phyloP scores from a whole-genome alignment of 164 flowering plant species.

The Paratinospora sagittata region DNA sequence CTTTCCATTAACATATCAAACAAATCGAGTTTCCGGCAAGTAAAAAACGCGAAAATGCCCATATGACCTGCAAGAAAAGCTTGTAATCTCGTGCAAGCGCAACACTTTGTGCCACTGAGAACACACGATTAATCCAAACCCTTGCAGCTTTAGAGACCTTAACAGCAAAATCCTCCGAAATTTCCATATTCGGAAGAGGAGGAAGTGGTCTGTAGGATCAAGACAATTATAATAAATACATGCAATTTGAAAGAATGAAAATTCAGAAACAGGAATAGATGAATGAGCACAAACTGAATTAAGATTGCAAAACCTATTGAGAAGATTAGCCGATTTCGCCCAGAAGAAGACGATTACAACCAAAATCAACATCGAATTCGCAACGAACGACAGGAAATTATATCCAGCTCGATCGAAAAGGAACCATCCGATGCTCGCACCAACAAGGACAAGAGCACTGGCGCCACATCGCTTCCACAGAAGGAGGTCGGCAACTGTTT shows the following conservation, averaged over 20 bases:
- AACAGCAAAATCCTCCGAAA: conserved; percentile 51
- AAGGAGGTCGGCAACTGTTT: conserved; percentile 73
- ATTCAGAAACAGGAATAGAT: neutral
- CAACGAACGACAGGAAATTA: conserved; percentile 39
- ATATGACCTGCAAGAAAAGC: conserved; percentile 50
- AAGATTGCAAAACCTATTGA: conserved; percentile 58
- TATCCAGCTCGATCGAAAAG: conserved; percentile 65
- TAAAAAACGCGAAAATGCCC: neutral
- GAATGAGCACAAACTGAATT: neutral
- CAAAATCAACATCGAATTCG: conserved; percentile 61
- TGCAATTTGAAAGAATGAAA: neutral
- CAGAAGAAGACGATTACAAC: conserved; percentile 66
- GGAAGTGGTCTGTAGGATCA: conserved; percentile 76
- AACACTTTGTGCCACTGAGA: conserved; percentile 57
- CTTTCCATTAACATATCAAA: neutral
- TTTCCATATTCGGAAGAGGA: conserved; percentile 73
- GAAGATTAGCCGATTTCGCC: conserved; percentile 83
- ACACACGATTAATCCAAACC: conserved; percentile 39
- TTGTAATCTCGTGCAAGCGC: conserved; percentile 50
- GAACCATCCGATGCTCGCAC: conserved; percentile 52
- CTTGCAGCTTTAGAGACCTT: conserved; percentile 37
- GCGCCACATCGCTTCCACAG: conserved; percentile 55
- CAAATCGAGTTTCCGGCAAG: neutral
- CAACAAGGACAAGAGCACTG: conserved; percentile 30
- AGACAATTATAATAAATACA: neutral